Evolutionary conservation across 257 asterid genomes (phyloP).

Genomic region (Solanum bulbocastanum): DNA sequence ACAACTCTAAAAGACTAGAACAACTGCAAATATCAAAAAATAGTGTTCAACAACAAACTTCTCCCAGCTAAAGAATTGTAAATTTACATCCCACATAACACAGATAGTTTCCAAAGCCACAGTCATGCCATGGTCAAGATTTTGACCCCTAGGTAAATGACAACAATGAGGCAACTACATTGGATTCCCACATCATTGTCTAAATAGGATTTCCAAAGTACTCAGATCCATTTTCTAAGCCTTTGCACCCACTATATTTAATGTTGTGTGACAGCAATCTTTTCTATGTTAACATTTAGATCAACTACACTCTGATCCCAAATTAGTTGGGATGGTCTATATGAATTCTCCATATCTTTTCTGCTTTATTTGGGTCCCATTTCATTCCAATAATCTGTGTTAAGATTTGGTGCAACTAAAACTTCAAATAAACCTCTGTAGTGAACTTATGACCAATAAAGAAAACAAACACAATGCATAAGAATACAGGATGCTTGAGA

Average conservation of each 20-base stretch:
- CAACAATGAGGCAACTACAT: background rate
- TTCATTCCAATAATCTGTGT: background rate
- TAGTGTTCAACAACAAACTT: background rate
- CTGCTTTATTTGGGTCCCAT: background rate
- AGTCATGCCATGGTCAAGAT: background rate
- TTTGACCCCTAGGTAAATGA: background rate
- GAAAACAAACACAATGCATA: background rate
- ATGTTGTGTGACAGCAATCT: background rate
- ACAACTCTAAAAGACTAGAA: background rate
- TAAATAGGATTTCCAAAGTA: background rate
- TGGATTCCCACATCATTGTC: background rate
- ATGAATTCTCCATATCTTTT: background rate
- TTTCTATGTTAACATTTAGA: background rate
- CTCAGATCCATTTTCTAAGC: background rate
- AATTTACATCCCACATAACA: background rate
- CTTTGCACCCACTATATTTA: background rate
- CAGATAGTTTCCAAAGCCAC: background rate
- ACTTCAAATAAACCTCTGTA: background rate
- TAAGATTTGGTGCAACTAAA: background rate
- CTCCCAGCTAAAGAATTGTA: background rate
- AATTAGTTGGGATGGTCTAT: background rate
- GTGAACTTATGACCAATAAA: background rate
- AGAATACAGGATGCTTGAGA: background rate
- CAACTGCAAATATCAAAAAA: background rate
- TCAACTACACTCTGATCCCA: background rate